A percentile compares a stretch with the other conserved stretches of the same genome.
phyloP scores from a whole-genome alignment of 2,329 filamentous ascomycete genomes.

The Xylaria sp. region DNA sequence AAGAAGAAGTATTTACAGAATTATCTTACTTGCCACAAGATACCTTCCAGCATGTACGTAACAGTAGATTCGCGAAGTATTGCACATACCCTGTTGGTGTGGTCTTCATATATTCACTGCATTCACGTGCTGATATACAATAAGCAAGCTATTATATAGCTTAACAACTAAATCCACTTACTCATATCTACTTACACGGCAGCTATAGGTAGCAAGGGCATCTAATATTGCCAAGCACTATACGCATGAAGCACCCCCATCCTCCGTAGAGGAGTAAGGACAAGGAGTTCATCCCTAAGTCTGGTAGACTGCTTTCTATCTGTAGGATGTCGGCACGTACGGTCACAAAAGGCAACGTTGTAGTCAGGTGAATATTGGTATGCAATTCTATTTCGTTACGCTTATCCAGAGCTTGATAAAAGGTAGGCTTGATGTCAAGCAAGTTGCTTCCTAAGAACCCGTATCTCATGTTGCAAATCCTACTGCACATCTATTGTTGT shows the following conservation, averaged over 20 bases:
- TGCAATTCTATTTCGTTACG: slow-evolving; percentile 6
- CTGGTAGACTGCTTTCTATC: slow-evolving; percentile 8
- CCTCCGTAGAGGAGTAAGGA: background rate
- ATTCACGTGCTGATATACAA: slow-evolving; percentile 20
- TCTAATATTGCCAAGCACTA: slow-evolving; percentile 23
- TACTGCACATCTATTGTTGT: slow-evolving; percentile 4
- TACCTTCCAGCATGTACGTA: background rate
- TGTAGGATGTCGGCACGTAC: background rate
- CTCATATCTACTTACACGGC: background rate
- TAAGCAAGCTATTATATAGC: slow-evolving; percentile 7
- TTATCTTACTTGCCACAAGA: background rate
- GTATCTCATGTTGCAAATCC: slow-evolving; percentile 2
- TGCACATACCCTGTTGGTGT: slow-evolving; percentile 5
- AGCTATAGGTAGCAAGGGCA: slow-evolving; percentile 19
- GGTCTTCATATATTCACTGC: slow-evolving; percentile 20
- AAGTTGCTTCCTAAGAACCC: background rate
- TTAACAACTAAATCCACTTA: slow-evolving; percentile 14
- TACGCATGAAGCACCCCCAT: slow-evolving; percentile 13
- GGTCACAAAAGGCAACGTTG: slow-evolving; percentile 17
- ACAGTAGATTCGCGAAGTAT: background rate
- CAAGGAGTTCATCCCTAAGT: slow-evolving; percentile 14
- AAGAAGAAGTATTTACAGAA: background rate
- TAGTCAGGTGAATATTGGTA: slow-evolving; percentile 2
- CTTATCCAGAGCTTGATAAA: slow-evolving; percentile 6
- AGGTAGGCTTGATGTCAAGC: background rate